Evolutionary conservation across 768 basidiomycete species (phyloP).

Genomic region (Phlegmacium glaucopus): DNA sequence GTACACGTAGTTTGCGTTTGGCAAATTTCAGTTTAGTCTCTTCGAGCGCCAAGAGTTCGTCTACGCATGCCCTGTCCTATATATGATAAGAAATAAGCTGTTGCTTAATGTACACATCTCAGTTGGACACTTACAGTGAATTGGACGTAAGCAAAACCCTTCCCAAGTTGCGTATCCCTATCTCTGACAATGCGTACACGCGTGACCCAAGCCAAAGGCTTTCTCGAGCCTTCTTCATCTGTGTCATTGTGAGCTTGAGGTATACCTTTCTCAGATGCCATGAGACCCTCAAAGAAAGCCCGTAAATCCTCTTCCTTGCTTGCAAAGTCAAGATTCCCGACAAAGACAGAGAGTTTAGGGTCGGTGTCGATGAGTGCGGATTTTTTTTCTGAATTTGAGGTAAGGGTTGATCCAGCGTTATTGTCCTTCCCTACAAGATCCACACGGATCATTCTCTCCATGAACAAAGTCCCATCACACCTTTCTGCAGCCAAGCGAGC

Average conservation of each 20-base stretch:
- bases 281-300: constrained; percentile 77
- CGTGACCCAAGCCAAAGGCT: constrained; percentile 61
- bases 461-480: constrained; percentile 69
- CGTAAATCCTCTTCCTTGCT: constrained; percentile 89
- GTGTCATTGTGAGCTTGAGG: constrained; percentile 32
- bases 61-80: constrained; percentile 88
- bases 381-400: constrained; percentile 16
- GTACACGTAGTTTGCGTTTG: constrained; percentile 87
- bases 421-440: constrained; percentile 52
- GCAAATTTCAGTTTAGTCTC: constrained; percentile 81
- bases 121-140: constrained; percentile 59
- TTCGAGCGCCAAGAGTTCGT: constrained; percentile 85
- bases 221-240: constrained; percentile 28
- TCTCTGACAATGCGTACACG: constrained; percentile 89
- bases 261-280: constrained; percentile 68
- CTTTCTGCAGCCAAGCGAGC: constrained; percentile 53
- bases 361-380: constrained; percentile 42
- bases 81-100: neutral
- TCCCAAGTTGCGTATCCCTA: constrained; percentile 88
- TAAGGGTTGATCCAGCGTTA: constrained; percentile 5
- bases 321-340: constrained; percentile 91
- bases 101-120: constrained; percentile 1
- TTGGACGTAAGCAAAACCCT: constrained; percentile 93
- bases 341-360: constrained; percentile 82
- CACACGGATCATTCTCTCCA: constrained; percentile 76